Evolutionary conservation across 495 filamentous ascomycete species (phyloP).

Genomic region (Aspergillus hancockii): DNA sequence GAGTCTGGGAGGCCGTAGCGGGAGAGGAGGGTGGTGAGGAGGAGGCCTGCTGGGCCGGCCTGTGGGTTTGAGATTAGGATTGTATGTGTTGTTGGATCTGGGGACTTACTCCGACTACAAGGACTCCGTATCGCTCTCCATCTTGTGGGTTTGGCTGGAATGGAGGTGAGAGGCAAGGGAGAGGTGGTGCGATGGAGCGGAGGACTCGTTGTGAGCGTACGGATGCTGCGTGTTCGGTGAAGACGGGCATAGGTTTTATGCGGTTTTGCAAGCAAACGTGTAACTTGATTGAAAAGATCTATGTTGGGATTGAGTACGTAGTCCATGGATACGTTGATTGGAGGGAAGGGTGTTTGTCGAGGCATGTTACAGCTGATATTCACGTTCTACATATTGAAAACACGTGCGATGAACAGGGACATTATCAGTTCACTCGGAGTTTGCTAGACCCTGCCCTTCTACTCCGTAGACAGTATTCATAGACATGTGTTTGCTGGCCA

Average conservation of each 20-base stretch:
- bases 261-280: too few species aligned
- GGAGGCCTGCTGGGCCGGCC: conserved; percentile 50
- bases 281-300: too few species aligned
- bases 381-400: too few species aligned
- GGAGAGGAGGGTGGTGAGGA: conserved; percentile 47
- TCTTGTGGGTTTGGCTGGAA: conserved; percentile 16
- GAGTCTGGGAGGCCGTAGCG: conserved; percentile 47
- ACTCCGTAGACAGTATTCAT: conserved; percentile 6
- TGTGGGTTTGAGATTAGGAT: too few species aligned
- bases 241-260: conserved; percentile 44
- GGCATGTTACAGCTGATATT: too few species aligned
- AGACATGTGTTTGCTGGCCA: too few species aligned
- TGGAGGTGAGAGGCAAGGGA: conserved; percentile 24
- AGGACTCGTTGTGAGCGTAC: conserved; percentile 25
- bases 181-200: conserved; percentile 22
- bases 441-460: too few species aligned
- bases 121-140: conserved; percentile 26
- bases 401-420: too few species aligned
- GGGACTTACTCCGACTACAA: conserved; percentile 21
- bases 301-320: too few species aligned
- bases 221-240: conserved; percentile 27
- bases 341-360: background rate
- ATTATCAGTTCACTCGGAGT: too few species aligned
- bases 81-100: too few species aligned
- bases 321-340: background rate